Evolutionary conservation across 495 filamentous ascomycete species (phyloP).

Genomic region (Cercophora samala): DNA sequence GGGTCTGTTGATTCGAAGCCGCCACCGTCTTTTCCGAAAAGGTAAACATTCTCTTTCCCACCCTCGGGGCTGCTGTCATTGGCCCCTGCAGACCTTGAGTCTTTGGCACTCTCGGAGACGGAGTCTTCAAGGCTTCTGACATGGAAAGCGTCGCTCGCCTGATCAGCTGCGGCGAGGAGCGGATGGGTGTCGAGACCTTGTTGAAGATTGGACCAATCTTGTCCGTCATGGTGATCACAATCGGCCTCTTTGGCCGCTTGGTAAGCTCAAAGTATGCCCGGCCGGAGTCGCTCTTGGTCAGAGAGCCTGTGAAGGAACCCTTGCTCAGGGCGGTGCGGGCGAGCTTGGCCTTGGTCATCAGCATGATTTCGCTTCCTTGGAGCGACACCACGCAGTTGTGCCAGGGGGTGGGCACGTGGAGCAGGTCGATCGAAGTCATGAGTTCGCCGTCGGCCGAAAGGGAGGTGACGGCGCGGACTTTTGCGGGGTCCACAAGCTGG

Average conservation of each 20-base stretch:
- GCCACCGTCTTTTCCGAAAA: background rate
- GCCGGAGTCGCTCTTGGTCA: background rate
- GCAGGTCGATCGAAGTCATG: constrained; percentile 21
- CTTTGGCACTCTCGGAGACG: background rate
- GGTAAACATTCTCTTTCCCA: constrained; percentile 3
- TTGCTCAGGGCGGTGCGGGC: constrained; percentile 15
- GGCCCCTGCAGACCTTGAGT: background rate
- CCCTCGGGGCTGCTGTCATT: background rate
- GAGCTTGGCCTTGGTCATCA: constrained; percentile 23
- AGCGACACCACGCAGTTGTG: constrained; percentile 22
- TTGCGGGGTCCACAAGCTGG: constrained; percentile 20
- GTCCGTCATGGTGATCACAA: constrained; percentile 1
- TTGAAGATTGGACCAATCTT: background rate
- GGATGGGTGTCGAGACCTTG: background rate
- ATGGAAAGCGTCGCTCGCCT: constrained; percentile 4
- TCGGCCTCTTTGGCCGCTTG: background rate
- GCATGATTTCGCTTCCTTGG: constrained; percentile 13
- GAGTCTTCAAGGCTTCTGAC: background rate
- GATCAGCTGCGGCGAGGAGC: background rate
- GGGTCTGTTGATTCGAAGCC: background rate
- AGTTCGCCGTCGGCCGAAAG: constrained; percentile 20
- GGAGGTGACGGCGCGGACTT: constrained; percentile 13
- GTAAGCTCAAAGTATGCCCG: constrained; percentile 14
- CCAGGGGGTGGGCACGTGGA: constrained; percentile 25
- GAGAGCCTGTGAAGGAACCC: constrained; percentile 11